These are phyloP conservation scores for Fusarium lateritium DNA, from an alignment of 2,329 filamentous ascomycete genomes.

Conservation along the genomic window DNA sequence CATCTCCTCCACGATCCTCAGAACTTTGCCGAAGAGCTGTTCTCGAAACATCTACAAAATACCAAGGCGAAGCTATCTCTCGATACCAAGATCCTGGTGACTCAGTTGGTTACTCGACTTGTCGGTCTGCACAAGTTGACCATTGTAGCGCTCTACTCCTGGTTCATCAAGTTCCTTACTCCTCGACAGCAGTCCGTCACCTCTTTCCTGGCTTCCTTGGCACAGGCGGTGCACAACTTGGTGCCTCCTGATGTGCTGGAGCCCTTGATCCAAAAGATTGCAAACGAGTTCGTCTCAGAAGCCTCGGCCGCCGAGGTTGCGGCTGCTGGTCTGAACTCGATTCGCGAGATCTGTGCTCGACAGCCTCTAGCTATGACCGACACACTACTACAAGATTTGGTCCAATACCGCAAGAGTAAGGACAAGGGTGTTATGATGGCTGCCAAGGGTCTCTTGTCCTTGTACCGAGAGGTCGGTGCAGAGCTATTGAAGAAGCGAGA, in stretches of 20 bases:
- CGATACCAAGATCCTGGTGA: slow-evolving; percentile 89
- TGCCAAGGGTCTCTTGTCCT: slow-evolving; percentile 88
- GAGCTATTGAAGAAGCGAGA: slow-evolving; percentile 92
- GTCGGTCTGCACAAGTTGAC: slow-evolving; percentile 95
- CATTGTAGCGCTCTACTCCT: slow-evolving; percentile 92
- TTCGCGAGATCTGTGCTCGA: slow-evolving; percentile 91
- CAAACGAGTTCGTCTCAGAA: slow-evolving; percentile 98
- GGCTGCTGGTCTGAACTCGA: slow-evolving; percentile 92
- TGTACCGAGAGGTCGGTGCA: slow-evolving; percentile 92
- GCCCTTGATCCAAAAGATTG: slow-evolving; percentile 93
- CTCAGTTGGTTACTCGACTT: slow-evolving; percentile 91
- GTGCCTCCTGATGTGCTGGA: slow-evolving; percentile 95
- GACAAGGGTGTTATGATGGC: slow-evolving; percentile 99
- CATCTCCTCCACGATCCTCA: slow-evolving; percentile 96
- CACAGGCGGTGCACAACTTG: slow-evolving; percentile 90
- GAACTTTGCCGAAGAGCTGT: slow-evolving; percentile 90
- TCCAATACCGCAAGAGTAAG: slow-evolving; percentile 96
- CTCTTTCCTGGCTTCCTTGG: slow-evolving; percentile 91
- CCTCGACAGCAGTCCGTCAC: slow-evolving; percentile 92
- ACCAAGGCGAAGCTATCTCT: slow-evolving; percentile 87
- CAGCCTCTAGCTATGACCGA: slow-evolving; percentile 98
- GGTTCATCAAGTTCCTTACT: slow-evolving; percentile 93
- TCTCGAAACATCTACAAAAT: slow-evolving; percentile 91
- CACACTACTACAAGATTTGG: slow-evolving; percentile 93
- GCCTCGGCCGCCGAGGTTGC: slow-evolving; percentile 92